phyloP scores from a whole-genome alignment of 2,329 filamentous ascomycete species.

The Colletotrichum echinochloae region DNA sequence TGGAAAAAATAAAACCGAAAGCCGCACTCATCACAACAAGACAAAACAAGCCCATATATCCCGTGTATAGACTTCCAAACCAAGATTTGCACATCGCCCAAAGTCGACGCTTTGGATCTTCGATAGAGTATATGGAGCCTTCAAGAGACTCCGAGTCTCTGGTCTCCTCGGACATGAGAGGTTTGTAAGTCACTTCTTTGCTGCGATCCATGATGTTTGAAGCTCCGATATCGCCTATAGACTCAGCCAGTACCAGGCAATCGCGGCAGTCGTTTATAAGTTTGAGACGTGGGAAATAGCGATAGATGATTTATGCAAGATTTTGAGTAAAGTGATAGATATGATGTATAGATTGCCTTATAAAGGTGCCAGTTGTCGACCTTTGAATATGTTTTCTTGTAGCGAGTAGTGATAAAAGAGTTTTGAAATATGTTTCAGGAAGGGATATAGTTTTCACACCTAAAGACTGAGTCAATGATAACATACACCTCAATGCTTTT shows the following conservation, averaged over 20 bases:
- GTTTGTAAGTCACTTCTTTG: slow-evolving; percentile 10
- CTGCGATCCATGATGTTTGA: background rate
- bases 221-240: background rate
- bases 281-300: background rate
- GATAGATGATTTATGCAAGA: background rate
- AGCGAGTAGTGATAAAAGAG: no score
- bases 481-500: no score
- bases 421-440: no score
- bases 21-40: slow-evolving; percentile 2
- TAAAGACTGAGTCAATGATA: no score
- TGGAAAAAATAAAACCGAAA: slow-evolving; percentile 16
- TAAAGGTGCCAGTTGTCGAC: no score
- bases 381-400: no score
- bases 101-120: background rate
- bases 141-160: slow-evolving; percentile 16
- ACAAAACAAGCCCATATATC: background rate
- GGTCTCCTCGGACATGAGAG: slow-evolving; percentile 20
- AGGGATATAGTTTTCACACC: no score
- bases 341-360: no score
- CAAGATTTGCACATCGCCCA: slow-evolving; percentile 1
- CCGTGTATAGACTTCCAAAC: background rate
- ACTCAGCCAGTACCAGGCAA: background rate
- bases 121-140: background rate
- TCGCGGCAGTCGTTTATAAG: background rate
- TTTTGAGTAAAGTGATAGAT: background rate